These are phyloP conservation scores for Penicillium parvum DNA, from an alignment of 495 filamentous ascomycete species.

Conservation along the genomic window DNA sequence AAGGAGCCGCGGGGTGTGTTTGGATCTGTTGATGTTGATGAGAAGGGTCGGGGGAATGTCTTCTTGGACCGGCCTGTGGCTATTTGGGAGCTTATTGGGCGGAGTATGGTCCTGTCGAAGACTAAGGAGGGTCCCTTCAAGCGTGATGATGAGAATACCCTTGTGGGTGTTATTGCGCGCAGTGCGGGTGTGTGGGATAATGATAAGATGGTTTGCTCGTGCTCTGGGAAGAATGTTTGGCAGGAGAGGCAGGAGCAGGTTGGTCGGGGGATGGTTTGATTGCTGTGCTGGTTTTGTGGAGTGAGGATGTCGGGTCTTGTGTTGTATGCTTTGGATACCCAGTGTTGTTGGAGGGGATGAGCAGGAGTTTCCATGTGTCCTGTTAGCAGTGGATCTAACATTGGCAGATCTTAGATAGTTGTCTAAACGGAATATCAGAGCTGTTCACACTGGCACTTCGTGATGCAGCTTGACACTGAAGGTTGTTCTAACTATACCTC, in stretches of 20 bases:
- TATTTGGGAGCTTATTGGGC: slow-evolving; percentile 93
- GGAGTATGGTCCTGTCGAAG: slow-evolving; percentile 76
- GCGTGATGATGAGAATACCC: slow-evolving; percentile 70
- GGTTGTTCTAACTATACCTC: too few relatives aligned
- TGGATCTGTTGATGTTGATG: slow-evolving; percentile 66
- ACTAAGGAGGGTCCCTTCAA: slow-evolving; percentile 45
- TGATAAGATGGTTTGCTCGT: slow-evolving; percentile 92
- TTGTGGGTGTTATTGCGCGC: slow-evolving; percentile 88
- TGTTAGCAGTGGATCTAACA: too few relatives aligned
- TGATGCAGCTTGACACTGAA: too few relatives aligned
- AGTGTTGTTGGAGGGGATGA: slow-evolving; percentile 1
- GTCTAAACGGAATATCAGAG: too few relatives aligned
- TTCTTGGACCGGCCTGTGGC: slow-evolving; percentile 78
- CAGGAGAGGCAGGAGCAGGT: slow-evolving; percentile 91
- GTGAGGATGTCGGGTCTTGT: not conserved
- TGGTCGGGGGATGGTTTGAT: slow-evolving; percentile 73
- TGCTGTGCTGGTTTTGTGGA: slow-evolving; percentile 1
- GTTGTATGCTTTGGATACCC: slow-evolving; percentile 9
- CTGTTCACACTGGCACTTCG: too few relatives aligned
- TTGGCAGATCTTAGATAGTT: too few relatives aligned
- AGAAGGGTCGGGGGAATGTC: slow-evolving; percentile 59
- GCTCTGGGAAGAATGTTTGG: slow-evolving; percentile 97
- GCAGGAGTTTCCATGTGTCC: not conserved
- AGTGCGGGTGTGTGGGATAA: slow-evolving; percentile 98
- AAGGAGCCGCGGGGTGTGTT: slow-evolving; percentile 61